Conservation (phyloP, 257 asterid genomes). For the Solanum dulcamara region DNA sequence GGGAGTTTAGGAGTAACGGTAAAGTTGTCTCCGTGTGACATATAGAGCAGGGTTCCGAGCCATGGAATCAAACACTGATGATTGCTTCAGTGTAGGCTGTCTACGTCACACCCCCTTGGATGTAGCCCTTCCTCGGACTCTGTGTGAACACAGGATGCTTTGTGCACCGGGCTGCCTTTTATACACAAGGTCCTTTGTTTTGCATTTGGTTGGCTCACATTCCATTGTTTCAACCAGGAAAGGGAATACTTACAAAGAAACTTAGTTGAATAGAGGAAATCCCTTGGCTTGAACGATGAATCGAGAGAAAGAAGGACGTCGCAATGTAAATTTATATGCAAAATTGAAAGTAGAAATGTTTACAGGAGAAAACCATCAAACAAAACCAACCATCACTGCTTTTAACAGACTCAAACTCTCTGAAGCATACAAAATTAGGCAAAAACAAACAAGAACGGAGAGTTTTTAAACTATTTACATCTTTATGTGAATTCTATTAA, state of each 20-base stretch:
- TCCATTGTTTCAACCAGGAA: not conserved
- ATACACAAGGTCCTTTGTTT: not conserved
- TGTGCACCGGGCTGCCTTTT: not conserved
- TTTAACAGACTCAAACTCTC: not conserved
- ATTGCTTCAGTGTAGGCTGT: not conserved
- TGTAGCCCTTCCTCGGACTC: not conserved
- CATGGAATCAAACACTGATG: not conserved
- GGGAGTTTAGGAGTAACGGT: not conserved
- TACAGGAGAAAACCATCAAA: not conserved
- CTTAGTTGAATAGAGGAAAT: not conserved
- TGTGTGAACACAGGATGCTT: not conserved
- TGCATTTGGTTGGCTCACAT: not conserved
- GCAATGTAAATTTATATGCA: not conserved
- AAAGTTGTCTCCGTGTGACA: not conserved
- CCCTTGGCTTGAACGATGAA: not conserved
- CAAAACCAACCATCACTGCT: not conserved
- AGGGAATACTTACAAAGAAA: not conserved
- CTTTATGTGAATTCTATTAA: slow-evolving; percentile 10
- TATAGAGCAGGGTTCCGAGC: not conserved
- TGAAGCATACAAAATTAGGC: not conserved
- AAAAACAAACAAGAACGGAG: not conserved
- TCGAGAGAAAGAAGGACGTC: not conserved
- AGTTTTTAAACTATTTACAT: slow-evolving; percentile 1
- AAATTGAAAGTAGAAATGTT: not conserved
- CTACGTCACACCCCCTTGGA: not conserved